These are phyloP conservation scores for Colletotrichum spaethianum DNA, from an alignment of 2,329 filamentous ascomycete species.

Conservation along the genomic window DNA sequence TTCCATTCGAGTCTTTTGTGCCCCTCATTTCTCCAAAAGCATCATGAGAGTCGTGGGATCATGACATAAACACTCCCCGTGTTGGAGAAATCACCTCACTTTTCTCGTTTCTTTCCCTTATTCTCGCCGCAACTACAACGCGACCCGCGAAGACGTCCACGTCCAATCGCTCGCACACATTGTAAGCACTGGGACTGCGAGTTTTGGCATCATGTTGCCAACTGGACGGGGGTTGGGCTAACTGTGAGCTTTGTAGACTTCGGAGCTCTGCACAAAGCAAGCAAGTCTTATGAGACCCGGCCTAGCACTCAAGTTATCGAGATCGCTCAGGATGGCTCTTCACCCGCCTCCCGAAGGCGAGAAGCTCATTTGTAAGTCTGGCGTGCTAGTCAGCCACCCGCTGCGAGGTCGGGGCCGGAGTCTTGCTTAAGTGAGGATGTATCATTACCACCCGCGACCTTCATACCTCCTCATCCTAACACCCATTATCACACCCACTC, in stretches of 20 bases:
- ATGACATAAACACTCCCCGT: slow-evolving; percentile 22
- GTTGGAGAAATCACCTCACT: slow-evolving; percentile 5
- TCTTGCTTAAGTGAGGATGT: too few species aligned
- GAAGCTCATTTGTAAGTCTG: slow-evolving; percentile 66
- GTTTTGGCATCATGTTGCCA: neutral
- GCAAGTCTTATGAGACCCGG: slow-evolving; percentile 29
- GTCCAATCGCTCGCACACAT: neutral
- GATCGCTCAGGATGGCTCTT: slow-evolving; percentile 59
- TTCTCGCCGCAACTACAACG: neutral
- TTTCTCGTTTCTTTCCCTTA: neutral
- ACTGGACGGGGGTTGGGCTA: neutral
- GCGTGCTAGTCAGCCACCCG: neutral
- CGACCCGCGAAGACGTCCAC: neutral
- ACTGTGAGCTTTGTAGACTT: neutral
- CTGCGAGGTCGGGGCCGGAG: neutral
- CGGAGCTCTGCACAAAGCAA: neutral
- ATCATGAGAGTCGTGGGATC: slow-evolving; percentile 37
- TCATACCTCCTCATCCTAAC: neutral
- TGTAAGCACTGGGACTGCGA: neutral
- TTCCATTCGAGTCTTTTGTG: neutral
- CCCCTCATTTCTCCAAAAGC: slow-evolving; percentile 33
- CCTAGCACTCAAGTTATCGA: slow-evolving; percentile 25
- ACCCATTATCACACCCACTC: neutral
- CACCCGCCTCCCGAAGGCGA: slow-evolving; percentile 55
- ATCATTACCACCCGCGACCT: neutral